Base-by-base conservation (phyloP, 108 stramenopile species). In the Cyclotella baltica region DNA sequence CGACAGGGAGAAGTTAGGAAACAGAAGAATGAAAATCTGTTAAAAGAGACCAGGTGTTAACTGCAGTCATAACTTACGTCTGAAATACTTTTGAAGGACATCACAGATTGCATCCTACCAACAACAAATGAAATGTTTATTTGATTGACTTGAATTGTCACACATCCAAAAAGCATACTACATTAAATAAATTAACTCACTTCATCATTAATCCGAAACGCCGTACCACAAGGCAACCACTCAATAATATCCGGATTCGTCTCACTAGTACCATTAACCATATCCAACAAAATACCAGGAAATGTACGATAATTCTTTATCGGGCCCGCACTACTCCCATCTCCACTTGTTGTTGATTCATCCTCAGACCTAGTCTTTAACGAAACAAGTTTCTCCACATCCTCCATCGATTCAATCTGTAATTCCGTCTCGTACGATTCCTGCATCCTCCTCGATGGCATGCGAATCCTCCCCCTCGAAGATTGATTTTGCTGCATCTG, bases 171-270 rank as follows among this genome's bases (percentile, higher is more conserved):
- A 57, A 6, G 28, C 61, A 36, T 3, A 22, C 11, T 30, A 3
- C 33, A 6, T 62, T 61, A 19, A 31, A 6, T 20, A n/a, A n/a
- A n/a, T n/a, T n/a, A n/a, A 62, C 61, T 62, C 61, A 62, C 61
- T 36, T 62, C 50, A 20, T 73, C 62, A 43, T 63, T 73, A 1
- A 73, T 46, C 36, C 46, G 48, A 52, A 73, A 73, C 27, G 72
- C 72, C 31, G 72, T 63, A 10, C 72, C 72, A n/a, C 62, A 62
- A 18, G 72, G 50, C 10, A 53, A 15, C 72, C 72, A 73, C 46
- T 31, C 30, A 34, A 73, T 22, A 31, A 73, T 50, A 15, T 73
- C 58, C 0, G 72, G 72, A 18, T 62, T 52, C 10, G 33, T 27
- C 34, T 3, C 5, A 30, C 59, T 73, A 20, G 58, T 48, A 3